phyloP scores from a whole-genome alignment of 2,329 filamentous ascomycete species.

The Monilinia aucupariae region DNA sequence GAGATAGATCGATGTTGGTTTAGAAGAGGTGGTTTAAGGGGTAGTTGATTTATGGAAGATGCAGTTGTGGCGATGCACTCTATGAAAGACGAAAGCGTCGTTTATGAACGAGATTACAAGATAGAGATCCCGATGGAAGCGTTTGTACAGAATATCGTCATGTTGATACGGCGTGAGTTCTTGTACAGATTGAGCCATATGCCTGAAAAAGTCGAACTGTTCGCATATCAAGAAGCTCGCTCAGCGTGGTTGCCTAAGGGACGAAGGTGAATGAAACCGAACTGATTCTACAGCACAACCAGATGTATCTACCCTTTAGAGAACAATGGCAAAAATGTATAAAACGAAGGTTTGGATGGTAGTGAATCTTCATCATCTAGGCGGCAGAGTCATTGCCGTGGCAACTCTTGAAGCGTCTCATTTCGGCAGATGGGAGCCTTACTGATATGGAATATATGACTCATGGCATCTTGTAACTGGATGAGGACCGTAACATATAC shows the following conservation, averaged over 20 bases:
- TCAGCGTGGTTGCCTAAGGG: background rate
- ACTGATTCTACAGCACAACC: background rate
- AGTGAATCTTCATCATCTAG: background rate
- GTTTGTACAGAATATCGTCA: background rate
- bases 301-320: background rate
- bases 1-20: background rate
- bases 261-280: background rate
- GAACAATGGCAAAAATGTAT: background rate
- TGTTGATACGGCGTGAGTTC: background rate
- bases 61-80: too few relatives aligned
- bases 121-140: background rate
- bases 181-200: background rate
- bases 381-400: background rate
- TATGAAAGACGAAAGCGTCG: background rate
- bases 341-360: background rate
- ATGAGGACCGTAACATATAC: background rate
- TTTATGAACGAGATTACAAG: background rate
- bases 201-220: background rate
- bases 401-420: background rate
- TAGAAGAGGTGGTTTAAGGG: background rate
- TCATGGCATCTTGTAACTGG: background rate
- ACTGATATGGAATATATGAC: background rate
- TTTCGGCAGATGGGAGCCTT: background rate
- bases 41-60: background rate
- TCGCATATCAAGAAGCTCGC: background rate